Evolutionary conservation across 495 filamentous ascomycete species (phyloP).

Genomic region (Penicillium longicatenatum): DNA sequence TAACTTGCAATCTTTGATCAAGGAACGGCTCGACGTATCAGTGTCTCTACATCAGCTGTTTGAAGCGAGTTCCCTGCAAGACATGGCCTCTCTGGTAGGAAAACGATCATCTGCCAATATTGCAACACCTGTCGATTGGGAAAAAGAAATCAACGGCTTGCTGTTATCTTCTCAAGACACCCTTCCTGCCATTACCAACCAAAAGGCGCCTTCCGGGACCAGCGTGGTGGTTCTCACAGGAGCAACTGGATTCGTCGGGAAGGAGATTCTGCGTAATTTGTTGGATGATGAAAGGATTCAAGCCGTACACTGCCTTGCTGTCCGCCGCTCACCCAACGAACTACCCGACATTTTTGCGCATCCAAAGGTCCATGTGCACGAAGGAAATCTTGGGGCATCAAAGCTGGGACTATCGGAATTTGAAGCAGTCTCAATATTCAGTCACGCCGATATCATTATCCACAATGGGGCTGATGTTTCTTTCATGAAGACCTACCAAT

Average conservation of each 20-base stretch:
- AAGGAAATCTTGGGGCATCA: slow-evolving; percentile 36
- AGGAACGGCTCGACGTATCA: slow-evolving; percentile 21
- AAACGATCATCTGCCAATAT: neutral
- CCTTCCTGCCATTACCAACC: neutral
- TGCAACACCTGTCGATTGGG: slow-evolving; percentile 25
- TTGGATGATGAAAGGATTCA: slow-evolving; percentile 22
- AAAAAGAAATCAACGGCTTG: slow-evolving; percentile 13
- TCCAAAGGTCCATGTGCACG: slow-evolving; percentile 36
- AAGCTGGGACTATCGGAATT: slow-evolving; percentile 38
- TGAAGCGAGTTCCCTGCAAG: slow-evolving; percentile 33
- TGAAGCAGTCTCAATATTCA: slow-evolving; percentile 29
- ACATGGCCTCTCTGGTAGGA: slow-evolving; percentile 29
- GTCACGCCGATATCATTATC: slow-evolving; percentile 43
- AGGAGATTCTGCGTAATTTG: slow-evolving; percentile 28
- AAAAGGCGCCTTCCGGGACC: neutral
- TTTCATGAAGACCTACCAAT: slow-evolving; percentile 48
- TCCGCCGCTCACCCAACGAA: slow-evolving; percentile 15
- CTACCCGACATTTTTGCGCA: slow-evolving; percentile 17
- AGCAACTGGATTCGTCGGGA: slow-evolving; percentile 39
- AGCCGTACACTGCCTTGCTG: slow-evolving; percentile 35
- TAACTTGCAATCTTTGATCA: neutral
- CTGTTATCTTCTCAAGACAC: neutral
- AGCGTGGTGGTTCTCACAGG: slow-evolving; percentile 34
- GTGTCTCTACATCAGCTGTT: slow-evolving; percentile 37
- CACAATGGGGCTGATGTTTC: slow-evolving; percentile 57